Conservation (phyloP, 179 eudicot species). For the Gypsophila paniculata region DNA sequence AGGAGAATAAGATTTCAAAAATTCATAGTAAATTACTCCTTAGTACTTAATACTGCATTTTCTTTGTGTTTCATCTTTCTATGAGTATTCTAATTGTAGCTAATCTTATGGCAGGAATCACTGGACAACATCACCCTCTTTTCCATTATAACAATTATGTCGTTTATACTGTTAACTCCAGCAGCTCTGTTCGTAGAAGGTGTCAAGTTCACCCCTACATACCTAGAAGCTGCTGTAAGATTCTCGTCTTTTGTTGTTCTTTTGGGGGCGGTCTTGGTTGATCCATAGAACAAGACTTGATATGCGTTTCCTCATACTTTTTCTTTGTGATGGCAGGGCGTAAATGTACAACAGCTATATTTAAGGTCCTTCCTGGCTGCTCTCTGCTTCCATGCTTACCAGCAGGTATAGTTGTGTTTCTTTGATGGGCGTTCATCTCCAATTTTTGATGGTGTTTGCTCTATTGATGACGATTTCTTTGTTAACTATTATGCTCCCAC, state of each 20-base stretch:
- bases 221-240: conserved; percentile 76
- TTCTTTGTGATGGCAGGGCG: conserved; percentile 40
- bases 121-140: conserved; percentile 90
- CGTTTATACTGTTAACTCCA: conserved; percentile 72
- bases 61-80: neutral
- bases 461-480: neutral
- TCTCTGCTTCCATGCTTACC: conserved; percentile 84
- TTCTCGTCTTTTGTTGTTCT: neutral
- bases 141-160: conserved; percentile 86
- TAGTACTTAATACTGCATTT: neutral
- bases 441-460: neutral
- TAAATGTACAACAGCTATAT: conserved; percentile 55
- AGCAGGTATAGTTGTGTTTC: conserved; percentile 49
- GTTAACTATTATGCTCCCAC: neutral
- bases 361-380: conserved; percentile 64
- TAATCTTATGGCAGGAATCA: conserved; percentile 55
- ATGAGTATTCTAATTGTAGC: conserved; percentile 2
- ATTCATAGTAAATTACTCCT: neutral
- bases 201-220: conserved; percentile 75
- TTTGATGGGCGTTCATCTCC: neutral
- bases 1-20: neutral
- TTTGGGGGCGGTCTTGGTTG: neutral
- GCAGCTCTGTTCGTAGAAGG: conserved; percentile 67
- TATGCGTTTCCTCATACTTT: conserved; percentile 6
- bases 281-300: neutral